Conservation (phyloP, 495 filamentous ascomycete species). For the Achaetomiella virescens region DNA sequence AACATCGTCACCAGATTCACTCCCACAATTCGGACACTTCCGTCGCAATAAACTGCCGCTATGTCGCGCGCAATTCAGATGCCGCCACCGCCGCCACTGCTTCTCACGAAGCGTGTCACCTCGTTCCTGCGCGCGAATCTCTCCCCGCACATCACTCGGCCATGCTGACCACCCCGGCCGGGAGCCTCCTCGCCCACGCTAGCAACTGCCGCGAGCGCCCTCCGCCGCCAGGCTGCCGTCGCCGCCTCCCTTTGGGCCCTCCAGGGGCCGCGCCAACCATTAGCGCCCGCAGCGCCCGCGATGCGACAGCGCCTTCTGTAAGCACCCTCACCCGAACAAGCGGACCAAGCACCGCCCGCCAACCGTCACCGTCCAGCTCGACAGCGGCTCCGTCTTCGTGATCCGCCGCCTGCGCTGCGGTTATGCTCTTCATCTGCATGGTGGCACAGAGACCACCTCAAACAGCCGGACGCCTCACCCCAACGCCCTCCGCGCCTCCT, state of each 20-base stretch:
- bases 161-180: constrained; percentile 41
- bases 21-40: background rate
- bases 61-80: constrained; percentile 16
- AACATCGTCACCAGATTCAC: background rate
- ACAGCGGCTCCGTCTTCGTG: constrained; percentile 37
- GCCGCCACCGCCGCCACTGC: constrained; percentile 36
- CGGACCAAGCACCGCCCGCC: constrained; percentile 4
- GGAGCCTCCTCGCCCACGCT: constrained; percentile 45
- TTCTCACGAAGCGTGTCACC: constrained; percentile 44
- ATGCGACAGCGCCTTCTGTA: background rate
- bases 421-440: constrained; percentile 48
- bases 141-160: constrained; percentile 36
- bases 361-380: constrained; percentile 44
- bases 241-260: constrained; percentile 43
- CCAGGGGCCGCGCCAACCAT: constrained; percentile 23
- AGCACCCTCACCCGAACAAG: constrained; percentile 1
- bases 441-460: constrained; percentile 23
- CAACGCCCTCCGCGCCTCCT: background rate
- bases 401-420: constrained; percentile 44
- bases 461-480: background rate
- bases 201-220: constrained; percentile 34
- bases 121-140: constrained; percentile 44
- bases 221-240: constrained; percentile 44
- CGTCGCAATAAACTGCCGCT: background rate
- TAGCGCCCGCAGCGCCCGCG: constrained; percentile 10